Evolutionary conservation across 768 basidiomycete genomes (phyloP), one percentile per base, ranked within the genome.

Genomic region (Pleurotus djamor): DNA sequence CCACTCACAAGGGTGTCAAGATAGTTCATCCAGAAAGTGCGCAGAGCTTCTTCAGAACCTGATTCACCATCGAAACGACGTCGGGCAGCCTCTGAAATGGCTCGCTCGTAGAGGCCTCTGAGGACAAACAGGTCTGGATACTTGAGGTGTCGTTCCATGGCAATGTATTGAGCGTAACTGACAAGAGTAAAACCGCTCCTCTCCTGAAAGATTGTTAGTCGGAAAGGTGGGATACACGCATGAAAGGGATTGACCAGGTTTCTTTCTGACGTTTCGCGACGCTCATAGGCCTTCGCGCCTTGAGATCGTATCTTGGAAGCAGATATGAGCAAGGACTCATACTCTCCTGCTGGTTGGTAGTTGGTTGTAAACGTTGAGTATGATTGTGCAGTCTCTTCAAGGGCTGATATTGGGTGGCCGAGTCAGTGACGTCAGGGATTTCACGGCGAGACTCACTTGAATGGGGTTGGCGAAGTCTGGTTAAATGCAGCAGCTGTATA

Each of bases 331-430:
- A 88, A 72, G 0, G 76, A 65, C 67, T 96, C 94, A 68, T 98
- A 98, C 45, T 88, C 81, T n/a, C 80, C 74, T 0, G 87, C 77
- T 12, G 89, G 83, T 65, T 87, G 84, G 71, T 90, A 82, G 57
- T 83, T 82, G 0, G 94, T 92, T 13, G 93, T 92, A 74, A 98
- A 97, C 0, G 88, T 83, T 0, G 96, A 97, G 69, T 96, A 98
- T 2, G 84, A 79, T 65, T 92, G 87, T 58, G 88, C 87, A 0
- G 94, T 96, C 12, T 90, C 84, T 43, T 93, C 92, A 58, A 87
- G 81, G 60, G 84, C 93, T 95, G 65, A 34, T 35, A 59, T n/a
- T 45, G n/a, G 47, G 37, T 36, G 28, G 16, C 51, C 54, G n/a
- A 63, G 36, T 33, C 17, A 35, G 32, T 21, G 33, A 21, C 37